Evolutionary conservation across 441 rosid species (phyloP).

Genomic region (Jatropha podagrica): DNA sequence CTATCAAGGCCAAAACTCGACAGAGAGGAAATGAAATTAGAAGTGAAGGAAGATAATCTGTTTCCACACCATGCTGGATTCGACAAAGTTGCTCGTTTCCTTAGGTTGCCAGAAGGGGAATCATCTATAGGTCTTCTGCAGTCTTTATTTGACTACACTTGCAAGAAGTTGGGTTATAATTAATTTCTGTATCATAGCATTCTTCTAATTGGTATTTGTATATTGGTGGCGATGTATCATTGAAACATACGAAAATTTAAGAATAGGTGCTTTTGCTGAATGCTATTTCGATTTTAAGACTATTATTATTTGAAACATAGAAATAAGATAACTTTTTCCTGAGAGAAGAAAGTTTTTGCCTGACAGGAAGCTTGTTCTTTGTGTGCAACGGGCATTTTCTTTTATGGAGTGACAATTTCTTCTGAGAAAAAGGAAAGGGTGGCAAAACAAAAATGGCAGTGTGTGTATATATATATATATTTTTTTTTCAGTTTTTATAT

Average conservation of each 20-base stretch:
- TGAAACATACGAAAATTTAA: background rate
- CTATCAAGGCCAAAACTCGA: slow-evolving; percentile 40
- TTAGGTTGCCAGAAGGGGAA: slow-evolving; percentile 50
- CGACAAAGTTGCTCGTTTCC: slow-evolving; percentile 60
- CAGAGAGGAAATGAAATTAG: slow-evolving; percentile 22
- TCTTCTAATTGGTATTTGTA: background rate
- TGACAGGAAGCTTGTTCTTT: no score
- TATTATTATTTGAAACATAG: background rate
- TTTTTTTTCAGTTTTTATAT: no score
- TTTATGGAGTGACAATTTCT: no score
- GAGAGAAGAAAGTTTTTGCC: no score
- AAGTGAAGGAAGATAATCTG: slow-evolving; percentile 34
- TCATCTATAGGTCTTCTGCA: slow-evolving; percentile 46
- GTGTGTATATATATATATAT: no score
- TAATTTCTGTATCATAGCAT: slow-evolving; percentile 1
- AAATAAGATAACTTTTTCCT: no score
- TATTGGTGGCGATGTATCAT: background rate
- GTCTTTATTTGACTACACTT: slow-evolving; percentile 57
- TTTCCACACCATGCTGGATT: slow-evolving; percentile 49
- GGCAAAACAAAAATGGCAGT: no score
- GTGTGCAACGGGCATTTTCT: no score
- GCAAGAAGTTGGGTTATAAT: slow-evolving; percentile 36
- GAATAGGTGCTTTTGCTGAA: background rate
- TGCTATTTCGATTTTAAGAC: background rate
- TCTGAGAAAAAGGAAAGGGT: no score